Evolutionary conservation across 768 basidiomycete species (phyloP).

Genomic region (Tulasnella sp.): DNA sequence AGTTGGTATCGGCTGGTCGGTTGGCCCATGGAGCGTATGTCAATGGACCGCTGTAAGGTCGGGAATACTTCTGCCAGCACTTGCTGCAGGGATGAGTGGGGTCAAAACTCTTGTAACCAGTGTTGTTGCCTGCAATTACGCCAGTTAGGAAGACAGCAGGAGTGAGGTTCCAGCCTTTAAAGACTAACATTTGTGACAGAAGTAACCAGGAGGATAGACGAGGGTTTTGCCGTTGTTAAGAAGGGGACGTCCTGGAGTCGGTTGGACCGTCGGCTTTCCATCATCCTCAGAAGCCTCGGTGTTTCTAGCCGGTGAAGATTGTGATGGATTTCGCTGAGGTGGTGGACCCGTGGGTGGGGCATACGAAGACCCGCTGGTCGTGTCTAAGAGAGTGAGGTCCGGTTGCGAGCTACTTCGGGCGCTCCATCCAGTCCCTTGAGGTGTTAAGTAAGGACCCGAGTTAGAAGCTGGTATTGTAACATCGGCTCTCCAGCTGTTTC

Average conservation of each 20-base stretch:
- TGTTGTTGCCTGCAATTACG: conserved; percentile 45
- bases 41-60: conserved; percentile 49
- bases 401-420: background rate
- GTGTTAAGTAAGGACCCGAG: background rate
- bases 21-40: conserved; percentile 37
- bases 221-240: conserved; percentile 48
- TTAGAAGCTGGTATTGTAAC: background rate
- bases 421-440: background rate
- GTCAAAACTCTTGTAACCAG: conserved; percentile 60
- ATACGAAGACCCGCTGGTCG: background rate
- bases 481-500: background rate
- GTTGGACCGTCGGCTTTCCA: conserved; percentile 49
- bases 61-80: conserved; percentile 64
- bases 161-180: background rate
- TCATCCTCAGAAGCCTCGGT: conserved; percentile 31
- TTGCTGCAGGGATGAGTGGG: conserved; percentile 54
- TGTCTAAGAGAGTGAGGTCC: background rate
- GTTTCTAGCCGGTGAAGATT: background rate
- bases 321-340: background rate
- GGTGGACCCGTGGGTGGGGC: background rate
- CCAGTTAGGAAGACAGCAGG: background rate
- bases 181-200: conserved; percentile 63
- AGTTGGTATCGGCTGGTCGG: conserved; percentile 18
- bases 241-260: conserved; percentile 57
- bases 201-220: conserved; percentile 53